Evolutionary conservation across 495 filamentous ascomycete species (phyloP), one percentile per base, ranked within the genome.

Genomic region (Penicillium paradoxum): DNA sequence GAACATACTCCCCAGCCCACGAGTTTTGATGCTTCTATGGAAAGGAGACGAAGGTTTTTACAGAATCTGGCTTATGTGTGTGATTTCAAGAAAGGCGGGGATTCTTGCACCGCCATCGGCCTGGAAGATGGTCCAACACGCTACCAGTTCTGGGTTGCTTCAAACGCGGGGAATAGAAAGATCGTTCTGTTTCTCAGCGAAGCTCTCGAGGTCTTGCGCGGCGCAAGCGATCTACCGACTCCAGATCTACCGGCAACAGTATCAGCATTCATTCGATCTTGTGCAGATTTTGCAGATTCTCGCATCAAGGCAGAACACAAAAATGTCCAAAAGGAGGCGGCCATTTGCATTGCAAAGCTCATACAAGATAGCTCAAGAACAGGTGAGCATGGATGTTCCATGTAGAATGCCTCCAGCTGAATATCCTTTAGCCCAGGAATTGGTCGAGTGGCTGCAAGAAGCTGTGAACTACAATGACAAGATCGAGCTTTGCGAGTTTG

Each of bases 1-100:
- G 44, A 54, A 17, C 60, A 63, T 42, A 63, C 50, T 3, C 47
- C 54, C 6, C 34, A 40, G 4, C 42, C 38, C n/a, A 27, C 37
- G 49, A 42, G 53, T 47, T 33, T 25, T 7, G 21, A 37, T 30
- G 36, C 18, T 8, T 17, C 37, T 21, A 34, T 42, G 29, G 41
- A 21, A 36, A 39, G 29, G 3, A 41, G 39, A 0, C 33, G 43
- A 21, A 40, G 56, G 9, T 63, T 69, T 29, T 51, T 71, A 27
- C 44, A 56, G n/a, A 63, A 68, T 25, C 59, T 72, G 9, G 54
- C 63, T 24, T 70, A 70, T 51, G 46, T 72, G 4, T 68, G 67
- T 49, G 68, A 72, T 39, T 65, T 65, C 40, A 47, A 64, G 0
- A 70, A 68, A 41, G 65, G 67, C 10, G 66, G 68, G 14, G 45